Percentiles rank a stretch among this genome's conserved stretches.
Conservation (phyloP, 1,284 basidiomycete genomes). For the Exobasidium cylindrosporum region DNA sequence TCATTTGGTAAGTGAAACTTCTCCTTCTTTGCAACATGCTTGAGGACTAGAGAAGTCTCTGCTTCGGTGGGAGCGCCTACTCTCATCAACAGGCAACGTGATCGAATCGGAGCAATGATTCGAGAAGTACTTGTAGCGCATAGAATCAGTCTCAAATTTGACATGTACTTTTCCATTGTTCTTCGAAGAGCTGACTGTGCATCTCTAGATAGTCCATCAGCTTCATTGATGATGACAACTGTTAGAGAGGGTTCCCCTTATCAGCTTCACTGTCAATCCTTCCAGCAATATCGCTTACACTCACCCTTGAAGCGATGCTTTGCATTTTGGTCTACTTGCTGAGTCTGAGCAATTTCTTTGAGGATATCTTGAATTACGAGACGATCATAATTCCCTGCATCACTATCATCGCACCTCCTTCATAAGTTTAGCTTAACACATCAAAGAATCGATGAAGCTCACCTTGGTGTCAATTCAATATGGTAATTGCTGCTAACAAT, state of each 20-base stretch:
- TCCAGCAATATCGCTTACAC: neutral
- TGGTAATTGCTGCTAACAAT: constrained; percentile 90
- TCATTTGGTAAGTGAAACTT: constrained; percentile 75
- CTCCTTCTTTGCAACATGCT: constrained; percentile 76
- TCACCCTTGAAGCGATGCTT: constrained; percentile 93
- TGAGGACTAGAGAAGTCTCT: constrained; percentile 80
- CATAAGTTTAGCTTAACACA: neutral
- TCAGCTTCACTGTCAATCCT: neutral
- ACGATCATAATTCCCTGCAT: constrained; percentile 93
- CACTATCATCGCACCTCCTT: too few relatives aligned
- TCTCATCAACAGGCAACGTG: constrained; percentile 86
- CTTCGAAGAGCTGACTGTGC: constrained; percentile 93
- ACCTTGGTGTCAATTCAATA: constrained; percentile 88
- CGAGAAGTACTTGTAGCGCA: constrained; percentile 96
- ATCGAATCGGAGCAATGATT: constrained; percentile 94
- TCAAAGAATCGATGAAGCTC: neutral
- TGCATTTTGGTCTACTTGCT: constrained; percentile 92
- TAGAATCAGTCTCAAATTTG: constrained; percentile 91
- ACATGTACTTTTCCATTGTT: constrained; percentile 99
- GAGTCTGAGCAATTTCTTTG: constrained; percentile 98
- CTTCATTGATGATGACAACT: constrained; percentile 99
- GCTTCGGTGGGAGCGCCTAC: constrained; percentile 80
- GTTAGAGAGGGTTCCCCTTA: constrained; percentile 13
- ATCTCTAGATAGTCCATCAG: constrained; percentile 88
- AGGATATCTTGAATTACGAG: constrained; percentile 94